These are phyloP conservation scores for Eimeria acervulina DNA, from an alignment of 169 alveolate species.

Conservation along the genomic window DNA sequence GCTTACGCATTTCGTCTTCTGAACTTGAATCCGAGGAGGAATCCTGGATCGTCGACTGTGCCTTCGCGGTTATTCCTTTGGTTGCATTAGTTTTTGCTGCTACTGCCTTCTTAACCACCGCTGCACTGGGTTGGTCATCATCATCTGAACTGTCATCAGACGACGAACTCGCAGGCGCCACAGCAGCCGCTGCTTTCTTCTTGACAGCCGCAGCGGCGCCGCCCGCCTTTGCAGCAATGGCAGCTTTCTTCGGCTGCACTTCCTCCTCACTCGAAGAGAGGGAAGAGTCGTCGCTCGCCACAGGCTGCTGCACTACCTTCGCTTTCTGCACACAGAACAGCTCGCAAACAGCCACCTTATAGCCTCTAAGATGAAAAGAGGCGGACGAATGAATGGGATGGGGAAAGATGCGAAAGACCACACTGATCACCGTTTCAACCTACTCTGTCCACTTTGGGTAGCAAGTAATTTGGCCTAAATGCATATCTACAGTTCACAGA, in stretches of 20 bases:
- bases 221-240: neutral
- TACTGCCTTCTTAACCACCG: slow-evolving; percentile 65
- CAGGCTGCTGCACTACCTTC: slow-evolving; percentile 66
- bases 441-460: neutral
- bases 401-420: neutral
- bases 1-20: slow-evolving; percentile 57
- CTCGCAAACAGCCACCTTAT: neutral
- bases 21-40: slow-evolving; percentile 72
- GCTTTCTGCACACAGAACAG: slow-evolving; percentile 44
- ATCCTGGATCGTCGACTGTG: slow-evolving; percentile 39
- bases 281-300: slow-evolving; percentile 66
- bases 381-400: neutral
- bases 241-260: slow-evolving; percentile 70
- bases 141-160: slow-evolving; percentile 74
- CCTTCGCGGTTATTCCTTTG: slow-evolving; percentile 25
- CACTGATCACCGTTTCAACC: neutral
- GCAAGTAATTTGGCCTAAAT: no score
- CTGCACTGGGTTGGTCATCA: slow-evolving; percentile 66
- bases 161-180: slow-evolving; percentile 37
- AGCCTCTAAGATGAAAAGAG: no score
- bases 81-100: slow-evolving; percentile 12
- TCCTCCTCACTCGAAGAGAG: slow-evolving; percentile 71
- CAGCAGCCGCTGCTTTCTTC: slow-evolving; percentile 29
- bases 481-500: no score
- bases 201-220: neutral